Percentiles rank a stretch among this genome's conserved stretches.
These are phyloP conservation scores for Cryptosporidium ryanae DNA, from an alignment of 169 alveolate species.

Conservation along the genomic window DNA sequence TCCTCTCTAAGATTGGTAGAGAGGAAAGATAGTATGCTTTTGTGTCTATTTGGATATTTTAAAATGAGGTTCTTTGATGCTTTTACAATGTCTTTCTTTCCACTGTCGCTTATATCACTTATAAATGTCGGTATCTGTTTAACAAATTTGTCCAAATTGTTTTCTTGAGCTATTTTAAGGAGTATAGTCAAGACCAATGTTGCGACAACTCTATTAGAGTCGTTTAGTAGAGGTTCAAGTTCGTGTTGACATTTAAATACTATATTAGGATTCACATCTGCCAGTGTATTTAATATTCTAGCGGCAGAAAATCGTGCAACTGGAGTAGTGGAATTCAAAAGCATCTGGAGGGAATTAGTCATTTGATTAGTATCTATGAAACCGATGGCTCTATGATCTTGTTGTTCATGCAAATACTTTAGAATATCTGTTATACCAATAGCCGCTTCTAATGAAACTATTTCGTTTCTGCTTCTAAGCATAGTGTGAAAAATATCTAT, in stretches of 20 bases:
- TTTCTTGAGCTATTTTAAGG: constrained; percentile 95
- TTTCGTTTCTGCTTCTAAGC: constrained; percentile 81
- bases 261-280: constrained; percentile 81
- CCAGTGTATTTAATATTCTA: constrained; percentile 84
- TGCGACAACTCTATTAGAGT: constrained; percentile 91
- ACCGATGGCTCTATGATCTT: constrained; percentile 45
- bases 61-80: constrained; percentile 92
- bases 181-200: constrained; percentile 95
- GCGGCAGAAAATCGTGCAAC: constrained; percentile 90
- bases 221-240: constrained; percentile 90
- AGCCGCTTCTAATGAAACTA: constrained; percentile 86
- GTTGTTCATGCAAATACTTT: constrained; percentile 37
- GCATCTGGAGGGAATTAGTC: constrained; percentile 81
- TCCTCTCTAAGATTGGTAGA: constrained; percentile 92
- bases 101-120: constrained; percentile 87
- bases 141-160: constrained; percentile 92
- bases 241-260: constrained; percentile 87
- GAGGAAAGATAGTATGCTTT: constrained; percentile 89
- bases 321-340: constrained; percentile 84
- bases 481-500: constrained; percentile 76
- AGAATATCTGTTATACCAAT: constrained; percentile 80
- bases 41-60: constrained; percentile 92
- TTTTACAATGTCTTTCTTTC: constrained; percentile 91
- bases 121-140: constrained; percentile 87
- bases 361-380: constrained; percentile 38